These are phyloP conservation scores for Pseudoscleropodium purum DNA, from an alignment of 225 moss, liverwort and hornwort species.

Conservation along the genomic window DNA sequence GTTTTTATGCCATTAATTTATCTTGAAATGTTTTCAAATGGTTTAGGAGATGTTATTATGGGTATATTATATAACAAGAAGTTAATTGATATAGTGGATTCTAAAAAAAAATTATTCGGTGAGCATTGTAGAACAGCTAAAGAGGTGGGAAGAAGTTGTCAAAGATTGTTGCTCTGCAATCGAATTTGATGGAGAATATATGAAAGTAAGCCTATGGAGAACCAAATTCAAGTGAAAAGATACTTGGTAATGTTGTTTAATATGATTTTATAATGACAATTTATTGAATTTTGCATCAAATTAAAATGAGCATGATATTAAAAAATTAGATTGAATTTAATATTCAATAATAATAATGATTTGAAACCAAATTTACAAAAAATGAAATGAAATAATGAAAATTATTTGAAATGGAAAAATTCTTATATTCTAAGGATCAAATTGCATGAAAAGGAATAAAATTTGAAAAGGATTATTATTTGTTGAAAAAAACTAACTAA, in stretches of 20 bases:
- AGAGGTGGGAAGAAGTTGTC: conserved; percentile 32
- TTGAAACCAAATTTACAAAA: too few species aligned
- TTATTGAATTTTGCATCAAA: not conserved
- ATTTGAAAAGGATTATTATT: not conserved
- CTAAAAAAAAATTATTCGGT: not conserved
- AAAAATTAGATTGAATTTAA: not conserved
- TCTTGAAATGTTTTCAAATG: not conserved
- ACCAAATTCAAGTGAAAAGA: conserved; percentile 8
- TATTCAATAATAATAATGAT: too few species aligned
- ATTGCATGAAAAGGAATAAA: not conserved
- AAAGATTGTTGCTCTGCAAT: conserved; percentile 31
- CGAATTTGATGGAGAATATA: conserved; percentile 19
- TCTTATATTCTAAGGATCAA: not conserved
- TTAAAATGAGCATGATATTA: not conserved
- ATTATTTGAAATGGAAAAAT: not conserved
- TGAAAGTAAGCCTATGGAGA: conserved; percentile 28
- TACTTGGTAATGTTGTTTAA: conserved; percentile 1
- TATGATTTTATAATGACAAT: not conserved
- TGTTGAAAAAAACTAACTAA: not conserved
- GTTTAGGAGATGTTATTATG: not conserved
- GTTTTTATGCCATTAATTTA: not conserved
- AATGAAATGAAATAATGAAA: too few species aligned
- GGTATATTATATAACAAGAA: not conserved
- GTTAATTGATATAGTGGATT: not conserved
- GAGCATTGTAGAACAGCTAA: not conserved